These are phyloP conservation scores for Calvatia gigantea DNA, from an alignment of 768 basidiomycete genomes.

Conservation along the genomic window DNA sequence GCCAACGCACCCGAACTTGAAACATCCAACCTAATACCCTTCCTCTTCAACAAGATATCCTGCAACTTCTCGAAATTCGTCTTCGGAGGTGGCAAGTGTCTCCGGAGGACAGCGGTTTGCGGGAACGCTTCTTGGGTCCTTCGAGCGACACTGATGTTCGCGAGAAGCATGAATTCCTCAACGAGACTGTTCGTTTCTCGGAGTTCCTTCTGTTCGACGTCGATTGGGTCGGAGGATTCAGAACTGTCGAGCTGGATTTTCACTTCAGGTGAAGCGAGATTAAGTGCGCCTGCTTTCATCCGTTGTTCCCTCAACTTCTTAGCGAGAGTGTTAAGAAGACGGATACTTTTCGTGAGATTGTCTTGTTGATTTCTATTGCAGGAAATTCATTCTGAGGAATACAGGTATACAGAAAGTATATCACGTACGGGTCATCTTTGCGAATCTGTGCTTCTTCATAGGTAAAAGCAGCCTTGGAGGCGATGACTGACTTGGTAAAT, in stretches of 20 bases:
- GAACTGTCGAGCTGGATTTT: conserved; percentile 93
- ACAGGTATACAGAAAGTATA: not conserved
- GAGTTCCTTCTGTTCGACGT: conserved; percentile 93
- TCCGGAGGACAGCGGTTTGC: conserved; percentile 89
- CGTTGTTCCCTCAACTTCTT: conserved; percentile 79
- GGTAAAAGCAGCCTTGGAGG: conserved; percentile 94
- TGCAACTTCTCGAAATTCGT: conserved; percentile 95
- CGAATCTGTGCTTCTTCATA: conserved; percentile 94
- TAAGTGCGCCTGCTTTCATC: conserved; percentile 96
- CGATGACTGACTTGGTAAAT: conserved; percentile 95
- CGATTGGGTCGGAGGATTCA: conserved; percentile 93
- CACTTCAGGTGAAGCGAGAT: conserved; percentile 97
- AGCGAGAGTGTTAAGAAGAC: conserved; percentile 85
- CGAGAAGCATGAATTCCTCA: conserved; percentile 98
- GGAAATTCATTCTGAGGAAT: not conserved
- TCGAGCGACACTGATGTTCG: conserved; percentile 89
- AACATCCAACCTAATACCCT: conserved; percentile 80
- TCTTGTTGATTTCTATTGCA: conserved; percentile 65
- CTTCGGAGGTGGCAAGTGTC: conserved; percentile 87
- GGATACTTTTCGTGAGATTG: conserved; percentile 78
- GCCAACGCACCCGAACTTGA: conserved; percentile 90
- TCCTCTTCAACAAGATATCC: conserved; percentile 85
- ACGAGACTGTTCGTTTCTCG: conserved; percentile 94
- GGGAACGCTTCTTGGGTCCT: conserved; percentile 95
- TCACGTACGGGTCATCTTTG: conserved; percentile 83